Evolutionary conservation across 768 basidiomycete genomes (phyloP).

Genomic region (Dacryopinax spathularia): DNA sequence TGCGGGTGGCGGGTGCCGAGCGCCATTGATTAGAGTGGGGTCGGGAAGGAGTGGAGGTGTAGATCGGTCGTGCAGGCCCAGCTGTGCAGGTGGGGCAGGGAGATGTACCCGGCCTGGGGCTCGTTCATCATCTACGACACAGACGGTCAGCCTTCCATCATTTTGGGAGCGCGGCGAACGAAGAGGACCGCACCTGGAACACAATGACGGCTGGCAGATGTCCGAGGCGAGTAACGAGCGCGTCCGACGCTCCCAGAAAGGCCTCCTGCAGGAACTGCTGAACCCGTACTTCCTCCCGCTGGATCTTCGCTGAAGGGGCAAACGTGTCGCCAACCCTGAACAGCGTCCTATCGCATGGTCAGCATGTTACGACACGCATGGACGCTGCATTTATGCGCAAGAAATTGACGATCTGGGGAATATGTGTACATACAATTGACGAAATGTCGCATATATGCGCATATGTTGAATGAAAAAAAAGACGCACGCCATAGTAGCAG

Average conservation of each 20-base stretch:
- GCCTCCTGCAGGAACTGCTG: slow-evolving; percentile 27
- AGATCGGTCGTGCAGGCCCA: slow-evolving; percentile 94
- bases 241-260: slow-evolving; percentile 24
- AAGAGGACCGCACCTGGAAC: slow-evolving; percentile 23
- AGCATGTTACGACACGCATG: no score
- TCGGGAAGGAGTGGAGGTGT: no score
- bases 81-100: slow-evolving; percentile 60
- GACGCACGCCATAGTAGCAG: slow-evolving; percentile 28
- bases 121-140: slow-evolving; percentile 89
- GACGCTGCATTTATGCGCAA: no score
- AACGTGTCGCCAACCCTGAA: slow-evolving; percentile 31
- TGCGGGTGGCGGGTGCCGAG: no score
- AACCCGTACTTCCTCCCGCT: slow-evolving; percentile 19
- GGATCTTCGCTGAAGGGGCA: slow-evolving; percentile 23
- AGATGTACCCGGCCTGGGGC: slow-evolving; percentile 85
- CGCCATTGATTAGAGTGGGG: no score
- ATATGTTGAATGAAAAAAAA: no score
- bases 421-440: no score
- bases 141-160: no score
- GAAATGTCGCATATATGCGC: no score
- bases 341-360: slow-evolving; percentile 27
- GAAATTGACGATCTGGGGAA: no score
- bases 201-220: slow-evolving; percentile 25
- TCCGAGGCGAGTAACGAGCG: slow-evolving; percentile 21
- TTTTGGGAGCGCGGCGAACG: no score